Conservation (phyloP, 129 eudicot species). For the Flaveria linearis region DNA sequence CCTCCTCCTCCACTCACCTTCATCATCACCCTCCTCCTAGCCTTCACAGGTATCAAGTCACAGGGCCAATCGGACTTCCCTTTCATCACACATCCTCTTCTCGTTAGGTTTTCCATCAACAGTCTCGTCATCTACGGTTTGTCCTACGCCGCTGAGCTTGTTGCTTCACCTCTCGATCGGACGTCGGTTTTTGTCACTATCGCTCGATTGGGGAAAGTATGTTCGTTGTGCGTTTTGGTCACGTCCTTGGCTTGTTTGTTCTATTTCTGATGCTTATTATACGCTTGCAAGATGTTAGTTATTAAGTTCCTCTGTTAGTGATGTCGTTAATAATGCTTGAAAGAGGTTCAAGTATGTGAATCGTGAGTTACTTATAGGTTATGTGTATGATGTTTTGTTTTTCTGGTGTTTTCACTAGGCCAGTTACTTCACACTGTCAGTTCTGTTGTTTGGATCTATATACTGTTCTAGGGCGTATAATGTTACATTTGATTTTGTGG, state of each 20-base stretch:
- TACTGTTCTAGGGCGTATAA: not conserved
- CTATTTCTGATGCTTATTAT: not conserved
- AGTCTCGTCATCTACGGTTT: slow-evolving; percentile 11
- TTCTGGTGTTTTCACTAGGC: not conserved
- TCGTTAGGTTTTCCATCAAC: not conserved
- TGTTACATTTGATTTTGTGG: not conserved
- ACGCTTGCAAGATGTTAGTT: not conserved
- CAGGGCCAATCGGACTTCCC: slow-evolving; percentile 16
- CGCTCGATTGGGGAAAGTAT: not conserved
- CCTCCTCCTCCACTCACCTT: not conserved
- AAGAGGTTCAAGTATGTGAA: too few relatives aligned
- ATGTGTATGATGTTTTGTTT: not conserved
- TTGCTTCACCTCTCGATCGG: not conserved
- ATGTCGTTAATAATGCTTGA: not conserved
- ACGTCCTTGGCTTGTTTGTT: not conserved
- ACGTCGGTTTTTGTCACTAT: not conserved
- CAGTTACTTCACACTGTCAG: not conserved
- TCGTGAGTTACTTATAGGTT: too few relatives aligned
- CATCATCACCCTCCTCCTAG: not conserved
- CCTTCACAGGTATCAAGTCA: not conserved
- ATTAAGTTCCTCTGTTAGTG: too few relatives aligned
- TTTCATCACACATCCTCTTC: not conserved
- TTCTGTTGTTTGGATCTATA: too few relatives aligned
- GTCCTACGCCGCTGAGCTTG: not conserved
- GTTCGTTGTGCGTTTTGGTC: slow-evolving; percentile 1